These are phyloP conservation scores for Colletotrichum somersetense DNA, from an alignment of 2,329 filamentous ascomycete species.

Conservation along the genomic window DNA sequence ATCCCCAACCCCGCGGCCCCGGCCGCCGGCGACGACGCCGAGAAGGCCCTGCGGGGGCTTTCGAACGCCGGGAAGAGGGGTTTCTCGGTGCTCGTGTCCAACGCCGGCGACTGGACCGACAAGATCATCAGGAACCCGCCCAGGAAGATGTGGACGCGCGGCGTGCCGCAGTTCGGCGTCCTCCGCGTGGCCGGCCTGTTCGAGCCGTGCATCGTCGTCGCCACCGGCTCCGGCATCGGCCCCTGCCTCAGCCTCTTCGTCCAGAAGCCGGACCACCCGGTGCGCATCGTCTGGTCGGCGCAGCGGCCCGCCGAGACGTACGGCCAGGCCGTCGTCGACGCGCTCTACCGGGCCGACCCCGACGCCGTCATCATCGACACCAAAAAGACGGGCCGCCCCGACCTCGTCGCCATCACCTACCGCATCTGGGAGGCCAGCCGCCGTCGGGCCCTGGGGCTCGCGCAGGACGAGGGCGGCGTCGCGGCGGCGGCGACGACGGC, in stretches of 20 bases:
- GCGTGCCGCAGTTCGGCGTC: conserved; percentile 75
- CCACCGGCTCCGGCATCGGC: conserved; percentile 80
- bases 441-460: conserved; percentile 31
- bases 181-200: conserved; percentile 77
- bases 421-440: conserved; percentile 45
- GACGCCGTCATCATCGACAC: conserved; percentile 78
- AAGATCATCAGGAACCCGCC: conserved; percentile 73
- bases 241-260: conserved; percentile 70
- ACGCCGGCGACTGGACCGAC: conserved; percentile 81
- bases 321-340: conserved; percentile 66
- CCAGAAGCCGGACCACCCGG: conserved; percentile 56
- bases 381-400: conserved; percentile 67
- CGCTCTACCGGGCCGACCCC: conserved; percentile 69
- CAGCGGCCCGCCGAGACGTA: conserved; percentile 73
- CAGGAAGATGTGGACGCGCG: conserved; percentile 74
- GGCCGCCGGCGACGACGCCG: conserved; percentile 10
- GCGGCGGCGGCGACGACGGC: neutral
- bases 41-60: conserved; percentile 38
- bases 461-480: conserved; percentile 6
- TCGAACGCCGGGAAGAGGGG: conserved; percentile 58
- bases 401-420: conserved; percentile 57
- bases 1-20: conserved; percentile 67
- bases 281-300: conserved; percentile 78
- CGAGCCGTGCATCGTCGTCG: conserved; percentile 73
- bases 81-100: conserved; percentile 78